Base-by-base conservation (phyloP, 208 protist genomes). In the Leishmania major region DNA sequence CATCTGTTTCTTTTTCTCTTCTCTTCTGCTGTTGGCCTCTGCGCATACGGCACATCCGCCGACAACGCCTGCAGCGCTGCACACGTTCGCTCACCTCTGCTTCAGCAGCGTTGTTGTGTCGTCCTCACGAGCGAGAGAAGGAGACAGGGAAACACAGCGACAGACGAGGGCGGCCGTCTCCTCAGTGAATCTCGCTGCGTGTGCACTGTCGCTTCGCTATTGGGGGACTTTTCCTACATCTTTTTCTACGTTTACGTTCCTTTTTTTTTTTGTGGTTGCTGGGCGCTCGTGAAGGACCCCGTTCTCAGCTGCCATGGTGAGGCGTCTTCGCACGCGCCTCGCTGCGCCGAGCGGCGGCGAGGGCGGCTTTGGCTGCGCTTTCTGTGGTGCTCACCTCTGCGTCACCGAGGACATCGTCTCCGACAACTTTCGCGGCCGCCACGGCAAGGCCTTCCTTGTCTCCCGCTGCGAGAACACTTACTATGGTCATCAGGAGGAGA, bases 381-480 rank as follows among this genome's bases (percentile, higher is more conserved):
- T 92, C 64, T 96, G 93, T 77, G 82, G 91, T 53, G 85, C 93
- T 3, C 90, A 94, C 80, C 76, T 96, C 17, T 96, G 93, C 79
- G 40, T 92, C 31, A 76, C 72, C 7, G 75, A 83, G n/a, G 92
- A 96, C 80, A 78, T 96, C 49, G 88, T 95, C 25, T 95, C 93
- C 3, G 82, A 87, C 25, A 80, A 93, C 76, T 96, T 96, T 73
- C 87, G 93, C 31, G 93, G 93, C 25, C 92, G 90, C 47, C 87
- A 93, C 79, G 93, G 93, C 22, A 89, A 89, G 40, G 93, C 93
- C 5, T 89, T 91, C 74, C 88, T 96, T 19, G 90, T 95, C 6
- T 89, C 88, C 35, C 90, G 90, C 45, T 96, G 93, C 75, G 87
- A 90, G 67, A 96, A 96, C 80, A 87, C 88, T 19, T 96, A 95